Evolutionary conservation across 2,329 filamentous ascomycete genomes (phyloP), one percentile per base, ranked within the genome.

Genomic region (Lasiodiplodia sp.): DNA sequence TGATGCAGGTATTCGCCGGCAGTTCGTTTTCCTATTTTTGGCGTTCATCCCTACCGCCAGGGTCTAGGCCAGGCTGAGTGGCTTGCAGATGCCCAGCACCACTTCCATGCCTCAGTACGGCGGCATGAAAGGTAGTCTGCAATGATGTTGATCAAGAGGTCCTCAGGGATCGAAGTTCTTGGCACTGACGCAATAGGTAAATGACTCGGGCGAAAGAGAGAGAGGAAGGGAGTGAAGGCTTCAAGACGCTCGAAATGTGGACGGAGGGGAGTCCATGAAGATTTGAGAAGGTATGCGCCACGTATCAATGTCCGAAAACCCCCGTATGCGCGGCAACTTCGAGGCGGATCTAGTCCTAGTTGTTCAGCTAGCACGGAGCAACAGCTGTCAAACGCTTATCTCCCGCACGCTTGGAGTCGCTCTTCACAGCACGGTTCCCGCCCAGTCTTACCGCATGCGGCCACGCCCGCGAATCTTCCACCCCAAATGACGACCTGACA

Each of bases 361-460:
- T 18, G 25, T 47, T 63, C 5, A 18, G 11, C 25, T 7, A 64
- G 60, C 60, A 38, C 51, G 28, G 60, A 37, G 44, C 60, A 52
- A 31, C 47, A 21, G n/a, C 37, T 64, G 60, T 47, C 60, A 64
- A 64, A 18, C 47, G 60, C 60, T 21, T 64, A 52, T 64, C 44
- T 52, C 28, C 60, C 37, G 57, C 57, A 11, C 38, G 57, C 38
- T 47, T n/a, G 57, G 10, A 37, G 47, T 38, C 60, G 34, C 60
- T 51, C n/a, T 51, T 64, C 47, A 21, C 1, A 64, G 60, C 44
- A 64, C 44, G 60, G 60, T 37, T 51, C 60, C 60, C 44, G 60
- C 51, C 44, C 60, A 52, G 47, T 25, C 28, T 52, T 64, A 28
- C 60, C 60, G 28, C 31, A 52, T 51, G 31, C 23, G n/a, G 47